Conservation (phyloP, 2,329 filamentous ascomycete genomes). For the Acrocalymma vagum region DNA sequence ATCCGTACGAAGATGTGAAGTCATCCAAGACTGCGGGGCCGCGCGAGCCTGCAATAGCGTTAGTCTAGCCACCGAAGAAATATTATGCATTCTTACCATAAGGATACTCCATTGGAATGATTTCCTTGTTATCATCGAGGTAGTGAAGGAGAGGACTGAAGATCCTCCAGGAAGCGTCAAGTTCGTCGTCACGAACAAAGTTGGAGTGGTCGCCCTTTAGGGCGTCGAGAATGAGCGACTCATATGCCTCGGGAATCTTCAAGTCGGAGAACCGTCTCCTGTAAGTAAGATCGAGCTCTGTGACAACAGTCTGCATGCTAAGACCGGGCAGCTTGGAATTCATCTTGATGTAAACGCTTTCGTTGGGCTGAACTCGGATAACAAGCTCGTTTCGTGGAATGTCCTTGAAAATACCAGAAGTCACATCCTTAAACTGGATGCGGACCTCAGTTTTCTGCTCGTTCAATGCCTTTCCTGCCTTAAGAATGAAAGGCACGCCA, state of each 20-base stretch:
- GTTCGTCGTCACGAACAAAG: slow-evolving; percentile 74
- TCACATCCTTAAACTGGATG: slow-evolving; percentile 99
- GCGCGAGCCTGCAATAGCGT: slow-evolving; percentile 77
- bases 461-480: slow-evolving; percentile 98
- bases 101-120: slow-evolving; percentile 98
- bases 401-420: slow-evolving; percentile 99
- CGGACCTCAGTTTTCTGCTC: slow-evolving; percentile 99
- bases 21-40: slow-evolving; percentile 96
- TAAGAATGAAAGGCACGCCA: slow-evolving; percentile 98
- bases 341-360: slow-evolving; percentile 99
- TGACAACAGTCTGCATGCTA: slow-evolving; percentile 99
- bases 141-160: slow-evolving; percentile 98
- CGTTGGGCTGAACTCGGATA: slow-evolving; percentile 98
- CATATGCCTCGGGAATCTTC: slow-evolving; percentile 99
- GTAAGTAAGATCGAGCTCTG: slow-evolving; percentile 97
- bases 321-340: slow-evolving; percentile 98
- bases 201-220: slow-evolving; percentile 99
- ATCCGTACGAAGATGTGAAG: slow-evolving; percentile 97
- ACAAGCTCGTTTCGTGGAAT: slow-evolving; percentile 99
- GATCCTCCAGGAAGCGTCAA: slow-evolving; percentile 98
- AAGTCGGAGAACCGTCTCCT: slow-evolving; percentile 97
- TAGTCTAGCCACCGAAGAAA: slow-evolving; percentile 23
- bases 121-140: slow-evolving; percentile 98
- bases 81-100: slow-evolving; percentile 75
- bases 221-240: slow-evolving; percentile 95